Evolutionary conservation across 129 eudicot species (phyloP), one percentile per base, ranked within the genome.

Genomic region (Centella asiatica): DNA sequence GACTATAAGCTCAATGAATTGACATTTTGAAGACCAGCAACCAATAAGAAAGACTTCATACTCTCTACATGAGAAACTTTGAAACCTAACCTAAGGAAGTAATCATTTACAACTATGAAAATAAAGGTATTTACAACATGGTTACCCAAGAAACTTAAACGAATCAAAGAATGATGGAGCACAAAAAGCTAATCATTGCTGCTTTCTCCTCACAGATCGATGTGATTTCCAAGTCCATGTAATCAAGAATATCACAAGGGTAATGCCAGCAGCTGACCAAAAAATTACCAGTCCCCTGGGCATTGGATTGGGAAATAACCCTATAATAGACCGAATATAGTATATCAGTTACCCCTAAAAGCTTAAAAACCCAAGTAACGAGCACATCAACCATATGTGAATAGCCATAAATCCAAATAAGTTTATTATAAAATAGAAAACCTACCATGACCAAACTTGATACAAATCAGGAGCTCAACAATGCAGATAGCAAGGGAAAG

Each of bases 401-500:
- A 42, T n/a, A n/a, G n/a, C n/a, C n/a, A 11, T 12, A 42, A 42
- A 11, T 42, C 47, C 47, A 42, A 42, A 42, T 42, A 14, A 42
- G 47, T n/a, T 42, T 58, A 23, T 20, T 17, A 20, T 26, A 32
- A 33, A 48, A 45, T 23, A 65, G 60, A 31, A n/a, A 32, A 66
- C 96, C 49, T 46, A 92, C 99, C 99, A 54, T 92, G 84, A 50
- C 99, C 99, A 31, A 92, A 92, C 78, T 92, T 92, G 72, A 87
- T 82, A 73, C 99, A 92, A 28, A 92, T 92, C 59, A 92, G 81
- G 65, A 92, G 96, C 71, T 92, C 99, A 33, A 92, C 80, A 58
- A 92, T 92, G 90, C 99, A 92, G 57, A 92, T 92, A 31, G 96
- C 99, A 67, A 92, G 72, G 1, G 99, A 84, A 64, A 92, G 88